phyloP scores from a whole-genome alignment of 306 rosid species.

The Dryas alaskensis region DNA sequence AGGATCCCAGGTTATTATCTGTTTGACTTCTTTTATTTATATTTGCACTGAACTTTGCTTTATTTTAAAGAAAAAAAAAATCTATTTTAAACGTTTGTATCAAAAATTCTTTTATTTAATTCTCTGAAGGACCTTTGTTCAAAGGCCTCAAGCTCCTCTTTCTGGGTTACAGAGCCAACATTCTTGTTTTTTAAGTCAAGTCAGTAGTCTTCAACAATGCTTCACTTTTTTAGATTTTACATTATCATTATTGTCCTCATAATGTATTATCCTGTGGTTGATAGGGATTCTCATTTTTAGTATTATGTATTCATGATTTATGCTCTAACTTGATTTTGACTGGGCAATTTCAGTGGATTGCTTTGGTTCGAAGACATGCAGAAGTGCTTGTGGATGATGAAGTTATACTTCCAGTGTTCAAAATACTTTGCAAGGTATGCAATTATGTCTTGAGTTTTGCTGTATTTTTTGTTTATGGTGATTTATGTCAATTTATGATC shows the following conservation, averaged over 20 bases:
- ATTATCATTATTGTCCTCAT: background rate
- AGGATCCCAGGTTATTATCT: slow-evolving; percentile 87
- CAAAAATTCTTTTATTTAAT: background rate
- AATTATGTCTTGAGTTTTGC: slow-evolving; percentile 15
- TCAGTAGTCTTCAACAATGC: background rate
- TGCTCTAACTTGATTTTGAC: slow-evolving; percentile 31
- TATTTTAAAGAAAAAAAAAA: background rate
- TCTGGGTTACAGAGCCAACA: background rate
- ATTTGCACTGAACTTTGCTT: background rate
- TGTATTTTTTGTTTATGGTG: background rate
- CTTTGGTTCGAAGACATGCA: slow-evolving; percentile 77
- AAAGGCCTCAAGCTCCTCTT: slow-evolving; percentile 5
- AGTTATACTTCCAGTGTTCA: slow-evolving; percentile 54
- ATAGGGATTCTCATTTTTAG: slow-evolving; percentile 18
- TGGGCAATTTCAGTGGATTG: slow-evolving; percentile 78
- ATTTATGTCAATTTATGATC: background rate
- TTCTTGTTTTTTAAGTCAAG: slow-evolving; percentile 16
- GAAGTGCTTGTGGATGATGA: slow-evolving; percentile 77
- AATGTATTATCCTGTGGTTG: background rate
- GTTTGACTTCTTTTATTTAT: slow-evolving; percentile 4
- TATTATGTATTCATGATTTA: slow-evolving; percentile 15
- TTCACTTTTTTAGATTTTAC: slow-evolving; percentile 3
- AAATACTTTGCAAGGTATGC: slow-evolving; percentile 72
- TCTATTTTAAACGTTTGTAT: background rate
- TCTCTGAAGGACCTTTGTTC: background rate